Evolutionary conservation across 2,329 filamentous ascomycete species (phyloP).

Genomic region (Xylariaceae sp.): DNA sequence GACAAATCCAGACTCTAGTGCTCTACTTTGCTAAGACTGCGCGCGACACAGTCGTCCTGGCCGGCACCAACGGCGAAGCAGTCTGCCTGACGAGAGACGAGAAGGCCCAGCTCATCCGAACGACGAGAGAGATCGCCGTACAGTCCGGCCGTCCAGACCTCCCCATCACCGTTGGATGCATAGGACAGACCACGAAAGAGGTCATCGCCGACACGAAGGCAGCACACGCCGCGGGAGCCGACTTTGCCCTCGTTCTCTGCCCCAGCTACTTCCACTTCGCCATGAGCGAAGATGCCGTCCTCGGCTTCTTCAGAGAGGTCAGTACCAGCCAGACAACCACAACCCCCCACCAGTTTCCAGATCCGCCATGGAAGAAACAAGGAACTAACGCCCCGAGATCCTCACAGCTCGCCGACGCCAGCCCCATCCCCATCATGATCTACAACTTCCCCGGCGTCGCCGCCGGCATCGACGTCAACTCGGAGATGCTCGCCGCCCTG

Average conservation of each 20-base stretch:
- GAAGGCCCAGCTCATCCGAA: conserved; percentile 55
- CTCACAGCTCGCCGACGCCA: conserved; percentile 46
- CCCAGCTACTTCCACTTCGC: conserved; percentile 69
- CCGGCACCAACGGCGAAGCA: conserved; percentile 71
- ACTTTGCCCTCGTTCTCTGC: conserved; percentile 64
- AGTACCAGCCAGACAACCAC: neutral
- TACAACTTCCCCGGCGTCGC: conserved; percentile 69
- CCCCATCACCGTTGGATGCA: conserved; percentile 63
- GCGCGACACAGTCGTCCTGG: conserved; percentile 50
- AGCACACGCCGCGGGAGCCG: conserved; percentile 58
- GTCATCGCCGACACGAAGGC: conserved; percentile 61
- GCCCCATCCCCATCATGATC: conserved; percentile 59
- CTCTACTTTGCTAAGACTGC: neutral
- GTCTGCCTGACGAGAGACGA: conserved; percentile 63
- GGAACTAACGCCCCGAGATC: neutral
- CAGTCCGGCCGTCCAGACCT: conserved; percentile 52
- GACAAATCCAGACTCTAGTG: neutral
- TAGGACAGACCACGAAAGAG: conserved; percentile 62
- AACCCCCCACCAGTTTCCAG: too few relatives aligned
- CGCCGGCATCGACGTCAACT: conserved; percentile 63
- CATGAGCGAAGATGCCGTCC: conserved; percentile 55
- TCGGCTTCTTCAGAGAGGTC: conserved; percentile 50
- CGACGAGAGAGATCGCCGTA: conserved; percentile 59
- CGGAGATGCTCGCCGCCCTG: conserved; percentile 56
- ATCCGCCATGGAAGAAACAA: too few relatives aligned